Percentiles rank a stretch among this genome's conserved stretches.
Conservation (phyloP, 2,329 filamentous ascomycete genomes). For the Lasiodiplodia theobromae region DNA sequence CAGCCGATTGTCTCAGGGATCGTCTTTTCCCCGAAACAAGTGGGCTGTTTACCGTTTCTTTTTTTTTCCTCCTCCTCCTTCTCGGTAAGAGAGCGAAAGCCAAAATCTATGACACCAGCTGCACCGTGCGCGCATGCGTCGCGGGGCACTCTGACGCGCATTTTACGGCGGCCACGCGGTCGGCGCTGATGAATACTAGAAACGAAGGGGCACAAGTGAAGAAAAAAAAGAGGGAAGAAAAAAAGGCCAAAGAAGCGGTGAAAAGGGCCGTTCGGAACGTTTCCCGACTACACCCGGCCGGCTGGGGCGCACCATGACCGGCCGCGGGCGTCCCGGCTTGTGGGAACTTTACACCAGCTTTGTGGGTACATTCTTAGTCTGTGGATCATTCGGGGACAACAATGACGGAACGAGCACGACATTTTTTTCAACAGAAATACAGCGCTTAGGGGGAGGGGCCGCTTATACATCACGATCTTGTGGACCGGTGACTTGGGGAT, state of each 20-base stretch:
- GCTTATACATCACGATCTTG: too few species aligned
- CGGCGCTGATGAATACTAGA: background rate
- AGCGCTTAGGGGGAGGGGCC: too few species aligned
- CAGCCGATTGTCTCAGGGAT: background rate
- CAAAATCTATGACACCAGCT: too few species aligned
- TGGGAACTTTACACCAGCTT: background rate
- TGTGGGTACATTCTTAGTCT: too few species aligned
- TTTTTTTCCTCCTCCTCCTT: background rate
- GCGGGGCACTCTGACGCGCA: too few species aligned
- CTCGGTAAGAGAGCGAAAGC: background rate
- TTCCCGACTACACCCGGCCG: background rate
- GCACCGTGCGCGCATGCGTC: too few species aligned
- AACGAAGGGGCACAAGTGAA: background rate
- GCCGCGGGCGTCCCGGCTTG: background rate
- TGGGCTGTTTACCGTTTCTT: background rate
- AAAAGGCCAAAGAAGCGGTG: background rate
- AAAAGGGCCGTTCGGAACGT: slow-evolving; percentile 13
- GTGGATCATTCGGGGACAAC: background rate
- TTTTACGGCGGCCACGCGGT: too few species aligned
- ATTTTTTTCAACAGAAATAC: too few species aligned
- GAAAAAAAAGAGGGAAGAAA: background rate
- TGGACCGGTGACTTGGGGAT: too few species aligned
- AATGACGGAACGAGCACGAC: too few species aligned
- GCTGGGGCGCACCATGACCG: too few species aligned
- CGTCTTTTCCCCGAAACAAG: background rate